Percentiles rank a stretch among this genome's conserved stretches.
Conservation (phyloP, 805 yeast species). For the Candida berthetii region DNA sequence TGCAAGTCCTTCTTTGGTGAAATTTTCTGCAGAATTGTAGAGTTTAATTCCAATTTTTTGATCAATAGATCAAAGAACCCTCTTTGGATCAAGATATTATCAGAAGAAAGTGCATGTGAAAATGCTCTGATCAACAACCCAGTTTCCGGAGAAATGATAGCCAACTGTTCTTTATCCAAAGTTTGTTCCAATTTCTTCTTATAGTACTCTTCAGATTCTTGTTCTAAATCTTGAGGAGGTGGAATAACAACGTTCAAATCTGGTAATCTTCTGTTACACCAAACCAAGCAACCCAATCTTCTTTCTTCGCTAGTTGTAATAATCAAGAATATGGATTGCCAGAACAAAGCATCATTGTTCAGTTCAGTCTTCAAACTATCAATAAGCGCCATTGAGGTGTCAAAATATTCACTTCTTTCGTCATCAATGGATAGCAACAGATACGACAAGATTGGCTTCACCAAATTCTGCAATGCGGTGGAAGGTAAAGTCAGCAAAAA, state of each 20-base stretch:
- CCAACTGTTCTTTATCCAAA: constrained; percentile 44
- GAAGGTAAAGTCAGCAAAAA: constrained; percentile 50
- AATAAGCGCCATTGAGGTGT: constrained; percentile 50
- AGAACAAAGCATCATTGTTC: constrained; percentile 67
- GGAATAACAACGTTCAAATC: constrained; percentile 34
- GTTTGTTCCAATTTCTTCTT: constrained; percentile 15
- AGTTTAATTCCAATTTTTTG: constrained; percentile 58
- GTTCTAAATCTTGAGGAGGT: constrained; percentile 4
- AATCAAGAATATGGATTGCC: constrained; percentile 76
- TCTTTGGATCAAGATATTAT: constrained; percentile 70
- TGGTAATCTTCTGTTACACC: constrained; percentile 67
- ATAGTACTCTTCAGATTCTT: constrained; percentile 14
- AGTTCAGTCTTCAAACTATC: constrained; percentile 52
- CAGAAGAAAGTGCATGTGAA: constrained; percentile 57
- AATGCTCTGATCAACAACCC: constrained; percentile 76
- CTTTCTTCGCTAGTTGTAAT: constrained; percentile 76
- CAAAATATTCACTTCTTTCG: constrained; percentile 79
- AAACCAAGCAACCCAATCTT: constrained; percentile 77
- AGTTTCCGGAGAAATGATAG: constrained; percentile 68
- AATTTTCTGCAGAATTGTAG: constrained; percentile 44
- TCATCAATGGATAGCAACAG: constrained; percentile 89
- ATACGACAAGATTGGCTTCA: constrained; percentile 68
- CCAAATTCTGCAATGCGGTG: constrained; percentile 40
- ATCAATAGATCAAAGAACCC: constrained; percentile 83
- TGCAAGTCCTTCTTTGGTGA: constrained; percentile 49